Percentiles rank a stretch among this genome's conserved stretches.
Evolutionary conservation across 2,329 filamentous ascomycete species (phyloP).

Genomic region (Colletotrichum chrysophilum): DNA sequence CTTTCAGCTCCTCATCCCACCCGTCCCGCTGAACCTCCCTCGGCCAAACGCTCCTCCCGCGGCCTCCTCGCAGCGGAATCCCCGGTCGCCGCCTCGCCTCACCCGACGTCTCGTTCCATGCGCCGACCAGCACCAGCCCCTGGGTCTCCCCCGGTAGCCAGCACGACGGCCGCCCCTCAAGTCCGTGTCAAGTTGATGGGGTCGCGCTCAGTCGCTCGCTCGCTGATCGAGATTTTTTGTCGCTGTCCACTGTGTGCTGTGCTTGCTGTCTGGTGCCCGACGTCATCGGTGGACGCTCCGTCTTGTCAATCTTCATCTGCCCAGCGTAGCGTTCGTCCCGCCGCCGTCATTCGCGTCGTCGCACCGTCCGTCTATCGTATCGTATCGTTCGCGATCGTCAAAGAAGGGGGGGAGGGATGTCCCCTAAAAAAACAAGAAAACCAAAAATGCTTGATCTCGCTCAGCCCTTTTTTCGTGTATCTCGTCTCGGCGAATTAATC

Average conservation of each 20-base stretch:
- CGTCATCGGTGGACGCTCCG: constrained; percentile 6
- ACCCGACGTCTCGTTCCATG: background rate
- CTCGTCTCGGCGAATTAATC: background rate
- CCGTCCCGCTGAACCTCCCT: background rate
- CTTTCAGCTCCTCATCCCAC: background rate
- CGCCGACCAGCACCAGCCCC: background rate
- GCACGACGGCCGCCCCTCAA: no score
- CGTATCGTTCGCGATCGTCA: background rate
- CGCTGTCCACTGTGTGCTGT: background rate
- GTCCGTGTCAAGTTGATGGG: constrained; percentile 19
- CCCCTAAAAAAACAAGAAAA: background rate
- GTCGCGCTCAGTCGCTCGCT: background rate
- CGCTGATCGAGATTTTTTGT: background rate
- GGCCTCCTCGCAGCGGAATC: background rate
- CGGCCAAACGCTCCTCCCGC: background rate
- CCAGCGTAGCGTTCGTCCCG: background rate
- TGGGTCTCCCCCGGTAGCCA: background rate
- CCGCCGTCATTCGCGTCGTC: background rate
- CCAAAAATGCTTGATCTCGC: background rate
- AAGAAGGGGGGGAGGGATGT: background rate
- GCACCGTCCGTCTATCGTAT: background rate
- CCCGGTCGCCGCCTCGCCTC: background rate
- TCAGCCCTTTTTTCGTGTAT: background rate
- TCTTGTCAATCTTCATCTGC: background rate
- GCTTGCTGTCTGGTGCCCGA: background rate